Conservation (phyloP, 2,329 filamentous ascomycete genomes). For the Phaeophleospora eucalypticola region DNA sequence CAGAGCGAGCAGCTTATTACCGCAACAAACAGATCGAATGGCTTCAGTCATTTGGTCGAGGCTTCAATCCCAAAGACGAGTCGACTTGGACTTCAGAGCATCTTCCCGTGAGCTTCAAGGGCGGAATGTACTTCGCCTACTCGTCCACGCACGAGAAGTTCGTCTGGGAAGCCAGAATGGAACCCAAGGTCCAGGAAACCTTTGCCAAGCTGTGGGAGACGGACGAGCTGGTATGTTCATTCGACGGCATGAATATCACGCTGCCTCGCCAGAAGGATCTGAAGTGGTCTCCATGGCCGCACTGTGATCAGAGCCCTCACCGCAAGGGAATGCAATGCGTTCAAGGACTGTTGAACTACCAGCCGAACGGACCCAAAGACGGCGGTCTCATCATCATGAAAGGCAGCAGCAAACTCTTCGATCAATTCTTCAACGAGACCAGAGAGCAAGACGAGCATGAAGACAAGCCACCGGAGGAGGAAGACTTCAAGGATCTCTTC, state of each 20-base stretch:
- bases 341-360: constrained; percentile 45
- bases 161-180: constrained; percentile 42
- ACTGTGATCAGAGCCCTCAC: constrained; percentile 42
- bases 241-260: constrained; percentile 40
- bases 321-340: constrained; percentile 41
- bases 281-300: constrained; percentile 43
- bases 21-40: constrained; percentile 31
- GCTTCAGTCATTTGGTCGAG: constrained; percentile 29
- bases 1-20: constrained; percentile 29
- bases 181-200: constrained; percentile 39
- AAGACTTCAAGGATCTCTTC: constrained; percentile 40
- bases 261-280: constrained; percentile 41
- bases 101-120: constrained; percentile 43
- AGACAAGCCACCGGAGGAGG: constrained; percentile 32
- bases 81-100: constrained; percentile 43
- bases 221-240: constrained; percentile 29
- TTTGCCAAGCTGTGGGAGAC: constrained; percentile 44
- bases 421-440: constrained; percentile 44
- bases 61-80: constrained; percentile 31
- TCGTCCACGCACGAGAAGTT: constrained; percentile 41
- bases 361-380: constrained; percentile 44
- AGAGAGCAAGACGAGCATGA: constrained; percentile 26
- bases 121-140: constrained; percentile 43
- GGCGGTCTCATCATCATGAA: constrained; percentile 46
- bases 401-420: constrained; percentile 40